Evolutionary conservation across 225 moss, liverwort and hornwort species (phyloP).

Genomic region (Pleurozium schreberi): DNA sequence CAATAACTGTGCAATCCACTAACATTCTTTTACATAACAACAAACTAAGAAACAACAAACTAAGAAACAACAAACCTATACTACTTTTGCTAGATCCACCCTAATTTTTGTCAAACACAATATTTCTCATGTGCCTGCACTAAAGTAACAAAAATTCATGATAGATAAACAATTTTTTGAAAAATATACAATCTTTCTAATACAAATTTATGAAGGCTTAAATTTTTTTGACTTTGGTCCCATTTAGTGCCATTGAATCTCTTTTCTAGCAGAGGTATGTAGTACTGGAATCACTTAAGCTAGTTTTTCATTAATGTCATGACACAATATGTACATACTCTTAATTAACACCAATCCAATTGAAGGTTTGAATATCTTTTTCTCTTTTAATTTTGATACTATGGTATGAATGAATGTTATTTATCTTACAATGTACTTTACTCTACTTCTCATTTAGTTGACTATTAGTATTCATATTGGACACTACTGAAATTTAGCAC

Average conservation of each 20-base stretch:
- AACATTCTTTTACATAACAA: background rate
- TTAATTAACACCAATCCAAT: background rate
- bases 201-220: background rate
- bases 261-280: background rate
- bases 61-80: background rate
- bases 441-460: background rate
- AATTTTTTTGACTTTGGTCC: background rate
- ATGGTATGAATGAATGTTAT: background rate
- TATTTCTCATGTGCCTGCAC: background rate
- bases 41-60: background rate
- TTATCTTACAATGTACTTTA: background rate
- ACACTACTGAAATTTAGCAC: background rate
- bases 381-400: background rate
- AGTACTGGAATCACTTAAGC: background rate
- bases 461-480: background rate
- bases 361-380: fast-evolving
- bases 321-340: background rate
- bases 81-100: fast-evolving
- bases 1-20: background rate
- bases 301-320: background rate
- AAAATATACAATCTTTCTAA: fast-evolving
- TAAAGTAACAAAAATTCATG: background rate
- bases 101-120: background rate
- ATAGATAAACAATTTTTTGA: too few relatives aligned
- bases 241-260: background rate